phyloP scores from a whole-genome alignment of 106 monocot species.

The Vanilla planifolia region DNA sequence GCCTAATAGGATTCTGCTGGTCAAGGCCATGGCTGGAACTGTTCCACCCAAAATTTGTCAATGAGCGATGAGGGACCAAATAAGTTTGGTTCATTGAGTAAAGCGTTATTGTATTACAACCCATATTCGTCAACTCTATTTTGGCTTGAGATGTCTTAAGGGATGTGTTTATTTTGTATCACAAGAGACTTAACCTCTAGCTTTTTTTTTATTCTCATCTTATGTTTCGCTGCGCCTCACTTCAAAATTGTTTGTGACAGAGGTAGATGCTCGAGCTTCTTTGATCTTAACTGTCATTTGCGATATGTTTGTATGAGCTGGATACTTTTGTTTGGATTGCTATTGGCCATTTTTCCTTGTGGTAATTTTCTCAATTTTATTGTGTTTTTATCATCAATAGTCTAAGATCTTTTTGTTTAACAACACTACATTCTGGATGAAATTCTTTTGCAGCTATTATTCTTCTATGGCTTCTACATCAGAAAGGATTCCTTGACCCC shows the following conservation, averaged over 20 bases:
- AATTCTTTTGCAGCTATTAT: constrained; percentile 33
- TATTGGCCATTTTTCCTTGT: constrained; percentile 61
- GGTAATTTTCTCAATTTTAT: constrained; percentile 26
- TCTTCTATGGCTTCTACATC: constrained; percentile 81
- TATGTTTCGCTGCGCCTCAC: too few species aligned
- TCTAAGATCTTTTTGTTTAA: not conserved
- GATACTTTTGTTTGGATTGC: constrained; percentile 60
- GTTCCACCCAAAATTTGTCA: too few species aligned
- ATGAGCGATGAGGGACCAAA: too few species aligned
- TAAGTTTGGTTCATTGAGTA: not conserved
- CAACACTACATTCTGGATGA: not conserved
- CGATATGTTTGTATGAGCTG: constrained; percentile 82
- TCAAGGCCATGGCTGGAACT: too few species aligned
- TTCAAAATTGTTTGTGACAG: constrained; percentile 30
- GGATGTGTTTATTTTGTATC: too few species aligned
- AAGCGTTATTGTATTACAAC: too few species aligned
- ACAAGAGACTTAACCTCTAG: too few species aligned
- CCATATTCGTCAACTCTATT: too few species aligned
- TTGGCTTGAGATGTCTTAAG: too few species aligned
- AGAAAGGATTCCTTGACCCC: constrained; percentile 87
- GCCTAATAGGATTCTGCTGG: too few species aligned
- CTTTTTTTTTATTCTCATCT: too few species aligned
- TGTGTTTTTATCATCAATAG: not conserved
- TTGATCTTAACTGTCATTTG: constrained; percentile 69
- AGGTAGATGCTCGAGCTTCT: constrained; percentile 64